A percentile compares a stretch with the other conserved stretches of the same genome.
These are phyloP conservation scores for Mortierella sp. DNA, from an alignment of 371 early-diverging fungal species.

Conservation along the genomic window DNA sequence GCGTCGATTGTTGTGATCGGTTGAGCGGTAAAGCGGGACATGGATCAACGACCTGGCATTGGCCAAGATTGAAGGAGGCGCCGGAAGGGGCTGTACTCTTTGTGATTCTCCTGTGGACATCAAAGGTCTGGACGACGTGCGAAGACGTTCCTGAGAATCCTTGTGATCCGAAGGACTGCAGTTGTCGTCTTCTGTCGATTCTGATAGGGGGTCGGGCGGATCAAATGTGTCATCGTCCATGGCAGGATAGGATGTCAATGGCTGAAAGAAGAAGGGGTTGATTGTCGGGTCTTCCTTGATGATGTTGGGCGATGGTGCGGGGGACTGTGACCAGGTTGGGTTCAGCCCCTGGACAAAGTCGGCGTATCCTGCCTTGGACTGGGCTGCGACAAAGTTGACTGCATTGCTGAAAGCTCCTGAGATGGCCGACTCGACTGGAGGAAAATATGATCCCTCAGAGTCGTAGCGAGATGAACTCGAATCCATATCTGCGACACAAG, in stretches of 20 bases:
- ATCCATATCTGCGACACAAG: slow-evolving; percentile 25
- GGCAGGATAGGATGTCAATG: slow-evolving; percentile 59
- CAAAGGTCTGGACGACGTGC: slow-evolving; percentile 32
- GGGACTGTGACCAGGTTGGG: slow-evolving; percentile 74
- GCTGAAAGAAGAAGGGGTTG: slow-evolving; percentile 70
- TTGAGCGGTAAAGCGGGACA: slow-evolving; percentile 66
- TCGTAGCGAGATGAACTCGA: slow-evolving; percentile 38
- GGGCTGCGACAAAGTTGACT: slow-evolving; percentile 52
- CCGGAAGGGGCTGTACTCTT: slow-evolving; percentile 1
- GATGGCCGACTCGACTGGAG: slow-evolving; percentile 48
- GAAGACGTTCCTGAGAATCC: slow-evolving; percentile 50
- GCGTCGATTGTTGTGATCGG: slow-evolving; percentile 54
- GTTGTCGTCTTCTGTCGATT: slow-evolving; percentile 53
- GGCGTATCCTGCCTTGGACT: slow-evolving; percentile 35
- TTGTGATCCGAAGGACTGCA: slow-evolving; percentile 34
- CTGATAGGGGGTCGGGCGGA: slow-evolving; percentile 66
- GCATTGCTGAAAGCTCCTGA: slow-evolving; percentile 60
- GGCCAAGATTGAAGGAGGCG: slow-evolving; percentile 58
- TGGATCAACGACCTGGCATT: slow-evolving; percentile 73
- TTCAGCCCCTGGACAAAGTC: slow-evolving; percentile 49
- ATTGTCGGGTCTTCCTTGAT: slow-evolving; percentile 68
- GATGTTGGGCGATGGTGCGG: slow-evolving; percentile 72
- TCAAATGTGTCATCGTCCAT: slow-evolving; percentile 76
- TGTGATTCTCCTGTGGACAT: slow-evolving; percentile 3
- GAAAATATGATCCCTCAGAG: slow-evolving; percentile 45